Evolutionary conservation across 2,329 filamentous ascomycete genomes (phyloP), one percentile per base, ranked within the genome.

Genomic region (Lachnellula hyalina): DNA sequence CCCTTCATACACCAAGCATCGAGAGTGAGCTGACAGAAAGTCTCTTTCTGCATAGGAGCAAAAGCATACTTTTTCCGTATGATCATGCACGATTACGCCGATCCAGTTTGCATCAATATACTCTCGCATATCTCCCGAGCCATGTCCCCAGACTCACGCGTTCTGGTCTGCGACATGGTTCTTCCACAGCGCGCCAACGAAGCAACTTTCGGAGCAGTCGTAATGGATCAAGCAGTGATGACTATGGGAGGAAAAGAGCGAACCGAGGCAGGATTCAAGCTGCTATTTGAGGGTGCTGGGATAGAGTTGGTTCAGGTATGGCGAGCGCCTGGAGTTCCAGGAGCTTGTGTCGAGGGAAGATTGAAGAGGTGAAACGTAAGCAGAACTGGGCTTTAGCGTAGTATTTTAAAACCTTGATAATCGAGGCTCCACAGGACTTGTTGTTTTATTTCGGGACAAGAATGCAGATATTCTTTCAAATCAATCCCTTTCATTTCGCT

Each of bases 141-240:
- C 12, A 42, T 42, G 40, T 42, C 40, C 15, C 63, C 57, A 51
- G 60, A 68, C 53, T 68, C 70, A 2, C 67, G 68, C 1, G 59
- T 71, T 2, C 61, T 73, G 14, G 60, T 73, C 21, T 71, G 68
- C 50, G 70, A 73, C 45, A 67, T 69, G 57, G 46, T 73, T 9
- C 59, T 72, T 17, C 71, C 70, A 0, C 67, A 70, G 11, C 62
- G 55, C 49, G 68, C 68, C 1, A 59, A 67, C 6, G 59, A 61
- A 11, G 60, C 62, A 11, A 63, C 62, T 17, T 57, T 64, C 23
- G 59, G 57, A 64, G 51, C 64, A 66, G 19, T 54, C 68, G 0
- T 70, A 68, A 52, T 71, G 70, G 69, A 62, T 5, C 40, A 42
- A 42, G 40, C 40, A 14, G 40, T 42, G 8, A 42, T 70, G 50